A percentile compares a stretch with the other conserved stretches of the same genome.
Conservation (phyloP, 192 early-diverging fungal genomes). For the Backusella tarrabulga region DNA sequence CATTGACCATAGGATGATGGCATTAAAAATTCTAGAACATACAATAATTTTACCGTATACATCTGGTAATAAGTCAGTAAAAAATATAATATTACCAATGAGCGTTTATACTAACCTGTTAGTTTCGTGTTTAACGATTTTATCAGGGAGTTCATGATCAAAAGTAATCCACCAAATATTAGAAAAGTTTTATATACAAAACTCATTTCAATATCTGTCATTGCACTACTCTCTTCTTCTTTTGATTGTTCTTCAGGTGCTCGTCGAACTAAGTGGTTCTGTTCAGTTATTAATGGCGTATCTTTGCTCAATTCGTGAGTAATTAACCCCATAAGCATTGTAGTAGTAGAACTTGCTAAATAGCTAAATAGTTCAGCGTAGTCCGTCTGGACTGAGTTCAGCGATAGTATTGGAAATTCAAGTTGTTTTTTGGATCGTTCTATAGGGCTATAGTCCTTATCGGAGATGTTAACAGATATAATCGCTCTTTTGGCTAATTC, state of each 20-base stretch:
- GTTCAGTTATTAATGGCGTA: neutral
- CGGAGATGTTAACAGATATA: neutral
- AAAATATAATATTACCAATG: neutral
- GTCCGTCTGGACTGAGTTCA: neutral
- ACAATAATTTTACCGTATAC: constrained; percentile 35
- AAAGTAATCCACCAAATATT: constrained; percentile 29
- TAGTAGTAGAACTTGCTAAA: neutral
- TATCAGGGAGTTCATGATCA: constrained; percentile 34
- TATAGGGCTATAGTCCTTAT: neutral
- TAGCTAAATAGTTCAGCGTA: neutral
- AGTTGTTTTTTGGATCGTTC: neutral
- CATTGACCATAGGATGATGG: constrained; percentile 28
- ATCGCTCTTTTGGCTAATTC: neutral
- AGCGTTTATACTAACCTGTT: constrained; percentile 17
- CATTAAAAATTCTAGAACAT: constrained; percentile 23
- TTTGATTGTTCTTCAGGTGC: neutral
- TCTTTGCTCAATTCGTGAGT: neutral
- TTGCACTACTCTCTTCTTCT: neutral
- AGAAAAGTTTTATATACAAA: constrained; percentile 39
- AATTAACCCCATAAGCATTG: neutral
- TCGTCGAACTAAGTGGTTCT: neutral
- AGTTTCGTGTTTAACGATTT: constrained; percentile 37
- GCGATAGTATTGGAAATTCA: neutral
- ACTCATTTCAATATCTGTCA: constrained; percentile 25
- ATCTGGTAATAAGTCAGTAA: constrained; percentile 11